A percentile compares a stretch with the other conserved stretches of the same genome.
phyloP scores from a whole-genome alignment of 176 grass and related monocot genomes.

The Tillandsia fasciculata region DNA sequence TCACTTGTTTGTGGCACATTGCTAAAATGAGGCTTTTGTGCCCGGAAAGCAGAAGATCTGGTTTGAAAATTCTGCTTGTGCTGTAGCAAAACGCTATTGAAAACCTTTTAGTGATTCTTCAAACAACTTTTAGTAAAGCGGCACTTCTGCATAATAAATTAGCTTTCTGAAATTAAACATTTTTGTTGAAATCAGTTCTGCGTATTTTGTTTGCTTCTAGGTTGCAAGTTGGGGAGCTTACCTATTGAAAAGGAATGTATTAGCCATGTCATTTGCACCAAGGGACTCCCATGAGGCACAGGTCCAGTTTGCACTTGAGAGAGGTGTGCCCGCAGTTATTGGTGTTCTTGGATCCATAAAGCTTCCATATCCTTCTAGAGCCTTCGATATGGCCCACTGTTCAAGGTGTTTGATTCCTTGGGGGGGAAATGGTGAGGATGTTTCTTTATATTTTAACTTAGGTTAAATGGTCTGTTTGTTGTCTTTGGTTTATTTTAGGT shows the following conservation, averaged over 20 bases:
- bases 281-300: constrained; percentile 94
- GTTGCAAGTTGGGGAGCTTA: constrained; percentile 88
- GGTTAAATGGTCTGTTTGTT: too few species aligned
- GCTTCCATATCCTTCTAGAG: constrained; percentile 70
- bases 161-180: background rate
- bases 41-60: background rate
- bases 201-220: constrained; percentile 20
- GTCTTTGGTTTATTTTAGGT: too few species aligned
- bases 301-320: constrained; percentile 85
- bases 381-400: constrained; percentile 98
- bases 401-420: constrained; percentile 92
- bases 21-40: background rate
- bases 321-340: constrained; percentile 81
- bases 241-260: constrained; percentile 53
- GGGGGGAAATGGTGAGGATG: constrained; percentile 53
- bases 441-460: too few species aligned
- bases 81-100: too few species aligned
- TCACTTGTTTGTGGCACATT: too few species aligned
- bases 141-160: too few species aligned
- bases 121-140: too few species aligned
- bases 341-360: constrained; percentile 83
- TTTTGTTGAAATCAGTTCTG: background rate
- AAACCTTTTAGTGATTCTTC: too few species aligned
- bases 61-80: too few species aligned
- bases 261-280: constrained; percentile 89